Evolutionary conservation across 108 stramenopile genomes (phyloP), one percentile per base, ranked within the genome.

Genomic region (Schizochytrium sp.): DNA sequence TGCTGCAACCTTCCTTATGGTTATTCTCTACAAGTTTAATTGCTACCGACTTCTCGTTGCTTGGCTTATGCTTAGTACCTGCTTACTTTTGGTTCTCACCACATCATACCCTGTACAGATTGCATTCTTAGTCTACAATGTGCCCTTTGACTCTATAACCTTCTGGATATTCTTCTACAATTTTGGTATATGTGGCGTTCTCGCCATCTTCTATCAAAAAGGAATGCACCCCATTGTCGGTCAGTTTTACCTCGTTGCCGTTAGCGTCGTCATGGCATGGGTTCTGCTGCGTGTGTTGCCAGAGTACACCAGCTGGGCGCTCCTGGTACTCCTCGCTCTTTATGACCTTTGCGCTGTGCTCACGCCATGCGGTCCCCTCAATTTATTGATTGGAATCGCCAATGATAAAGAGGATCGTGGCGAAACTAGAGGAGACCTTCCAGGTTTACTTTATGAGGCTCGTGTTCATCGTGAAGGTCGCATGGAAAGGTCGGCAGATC

Each of bases 391-490:
- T 5, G 92, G 96, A 44, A 76, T 97, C 57, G 96, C 98, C 95
- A 94, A 94, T 46, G 91, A 95, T 88, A 91, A 95, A 53, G 95
- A 96, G 89, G 96, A 96, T 10, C 97, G 96, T 38, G 83, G 91
- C 2, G 64, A 38, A 69, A 15, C 10, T 15, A 60, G 19, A 60
- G 44, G 44, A 38, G 12, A 69, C 42, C 95, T 99, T 91, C 98
- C 98, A n/a, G 98, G 98, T 12, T 87, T 99, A 69, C 92, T 99
- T 72, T 99, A 98, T 92, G 98, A 99, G 91, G 98, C 97, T 46
- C 47, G 92, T 44, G 88, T 96, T 45, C 64, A 44, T 44, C 7
- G 44, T 44, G 19, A 69, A 38, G 12, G 44, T 44, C 42, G 44
- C 64, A 12, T 69, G 42, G 64, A 69, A 44, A 38, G 64, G 5